Evolutionary conservation across 306 rosid species (phyloP), one percentile per base, ranked within the genome.

Genomic region (Clitoria ternatea): DNA sequence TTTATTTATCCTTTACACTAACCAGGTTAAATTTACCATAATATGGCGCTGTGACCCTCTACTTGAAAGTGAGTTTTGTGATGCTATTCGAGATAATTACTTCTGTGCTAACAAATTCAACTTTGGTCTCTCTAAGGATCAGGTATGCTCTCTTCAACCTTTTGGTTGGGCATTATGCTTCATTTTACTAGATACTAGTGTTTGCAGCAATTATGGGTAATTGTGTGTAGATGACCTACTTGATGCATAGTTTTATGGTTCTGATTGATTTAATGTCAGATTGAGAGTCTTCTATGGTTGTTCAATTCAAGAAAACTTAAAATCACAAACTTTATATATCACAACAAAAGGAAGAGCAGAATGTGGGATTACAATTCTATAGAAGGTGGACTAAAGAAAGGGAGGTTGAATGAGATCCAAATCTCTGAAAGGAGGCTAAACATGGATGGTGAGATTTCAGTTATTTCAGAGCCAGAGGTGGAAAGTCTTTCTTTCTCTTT

Each of bases 21-120:
- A 23, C 50, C 69, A 87, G 87, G 92, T 84, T 54, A 72, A 67
- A 57, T 61, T 84, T 60, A 33, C 61, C 35, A 47, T 32, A 65
- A 54, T 80, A 48, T 87, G 89, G 89, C 62, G 1, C 3, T 87
- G 85, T 73, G 65, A 27, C 17, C 79, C 92, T 22, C 77, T 87
- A 42, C 23, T 29, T 27, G 87, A 87, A 65, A 2, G 75, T 54
- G 84, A 84, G 36, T 87, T 87, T 54, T 17, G 68, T 33, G 81
- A 61, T 44, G 85, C 82, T 17, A 84, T 87, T 40, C 23, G 2
- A 50, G 84, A 74, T 23, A 87, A 87, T n/a, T 87, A 84, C 69
- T 84, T 56, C 23, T 22, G 20, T 0, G 33, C 20, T 33, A 0
- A 70, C 47, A 82, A 75, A 62, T 84, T 87, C 77, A 30, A 64